These are phyloP conservation scores for Trichoderma sp. DNA, from an alignment of 2,329 filamentous ascomycete species.

Conservation along the genomic window DNA sequence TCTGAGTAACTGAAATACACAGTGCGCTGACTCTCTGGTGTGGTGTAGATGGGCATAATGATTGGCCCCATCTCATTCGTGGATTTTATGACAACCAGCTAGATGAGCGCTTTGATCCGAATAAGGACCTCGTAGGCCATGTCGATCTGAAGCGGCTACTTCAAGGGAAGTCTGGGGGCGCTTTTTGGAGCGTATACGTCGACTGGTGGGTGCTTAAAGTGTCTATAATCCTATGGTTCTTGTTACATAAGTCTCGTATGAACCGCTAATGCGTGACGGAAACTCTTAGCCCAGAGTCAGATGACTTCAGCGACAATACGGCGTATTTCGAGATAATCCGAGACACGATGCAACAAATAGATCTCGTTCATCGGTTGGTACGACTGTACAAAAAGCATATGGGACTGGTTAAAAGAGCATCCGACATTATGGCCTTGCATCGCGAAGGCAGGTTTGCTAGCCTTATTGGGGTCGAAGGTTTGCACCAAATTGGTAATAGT, in stretches of 20 bases:
- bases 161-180: neutral
- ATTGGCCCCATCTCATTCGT: neutral
- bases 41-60: neutral
- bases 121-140: neutral
- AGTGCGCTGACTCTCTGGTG: neutral
- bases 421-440: too few relatives aligned
- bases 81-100: neutral
- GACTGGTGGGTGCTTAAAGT: neutral
- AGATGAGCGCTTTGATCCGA: neutral
- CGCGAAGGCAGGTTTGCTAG: too few relatives aligned
- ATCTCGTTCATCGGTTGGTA: neutral
- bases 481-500: neutral
- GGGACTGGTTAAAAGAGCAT: neutral
- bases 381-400: neutral
- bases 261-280: too few relatives aligned
- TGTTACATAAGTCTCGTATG: neutral
- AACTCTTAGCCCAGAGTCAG: too few relatives aligned
- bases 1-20: neutral
- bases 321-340: neutral
- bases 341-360: neutral
- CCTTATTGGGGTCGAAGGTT: neutral
- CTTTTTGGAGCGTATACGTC: neutral
- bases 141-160: neutral
- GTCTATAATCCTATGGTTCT: neutral
- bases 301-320: neutral